Base-by-base conservation (phyloP, 495 filamentous ascomycete genomes). In the Daldinia loculata region DNA sequence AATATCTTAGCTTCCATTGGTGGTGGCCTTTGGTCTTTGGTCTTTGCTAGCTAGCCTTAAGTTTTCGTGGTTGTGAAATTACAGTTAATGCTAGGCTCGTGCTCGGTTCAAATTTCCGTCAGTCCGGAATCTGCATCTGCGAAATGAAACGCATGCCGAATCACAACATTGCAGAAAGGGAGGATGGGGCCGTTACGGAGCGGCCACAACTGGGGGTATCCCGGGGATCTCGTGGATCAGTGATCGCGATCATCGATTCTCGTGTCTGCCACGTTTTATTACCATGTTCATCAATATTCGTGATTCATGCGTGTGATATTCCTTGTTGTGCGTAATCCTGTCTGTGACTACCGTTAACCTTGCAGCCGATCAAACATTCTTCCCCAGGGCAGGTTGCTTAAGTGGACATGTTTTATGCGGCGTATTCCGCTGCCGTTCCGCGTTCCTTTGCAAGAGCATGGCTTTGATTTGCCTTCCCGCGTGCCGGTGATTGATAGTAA, bases 351-450 rank as follows among this genome's bases (percentile, higher is more conserved):
- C 32, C 6, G 15, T 38, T 22, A 55, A 32, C 69, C 69, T 36
- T 67, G 69, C 19, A 48, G 69, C 27, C 63, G 63, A 72, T 72
- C 69, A 72, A 72, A 72, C 69, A 67, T 41, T 34, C 51, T 56
- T 68, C 29, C 50, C 39, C 50, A 56, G 56, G 43, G 43, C 34
- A 36, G 61, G 51, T 63, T 45, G 66, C 52, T 32, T 19, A 43
- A 17, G 48, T 56, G 59, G 45, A 41, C 29, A 45, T 39, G 27
- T n/a, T 26, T 69, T 69, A 69, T 64, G 60, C 60, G 53, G 53
- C 29, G 19, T 6, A 39, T 63, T 63, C 52, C 52, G 60, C 39
- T 58, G 56, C 36, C 19, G 36, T 51, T 60, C 63, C 29, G 63
- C 4, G 27, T 29, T 29, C 4, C 27, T 29, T n/a, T n/a, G n/a